phyloP scores from a whole-genome alignment of 129 eudicot species.

The Centella asiatica region DNA sequence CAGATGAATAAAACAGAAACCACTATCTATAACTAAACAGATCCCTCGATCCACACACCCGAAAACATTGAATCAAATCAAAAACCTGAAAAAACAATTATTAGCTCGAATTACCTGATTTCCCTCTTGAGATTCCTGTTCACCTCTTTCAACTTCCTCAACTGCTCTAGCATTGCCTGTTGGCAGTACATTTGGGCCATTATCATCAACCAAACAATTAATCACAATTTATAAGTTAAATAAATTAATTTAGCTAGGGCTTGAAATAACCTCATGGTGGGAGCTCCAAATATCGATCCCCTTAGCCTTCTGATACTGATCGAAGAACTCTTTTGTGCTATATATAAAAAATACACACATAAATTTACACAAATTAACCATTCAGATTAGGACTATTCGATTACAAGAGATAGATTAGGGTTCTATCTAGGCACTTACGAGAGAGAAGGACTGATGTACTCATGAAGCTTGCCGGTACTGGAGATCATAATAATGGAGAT shows the following conservation, averaged over 20 bases:
- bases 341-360: not conserved
- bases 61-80: not conserved
- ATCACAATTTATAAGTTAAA: not conserved
- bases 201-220: not conserved
- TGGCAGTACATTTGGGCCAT: no score
- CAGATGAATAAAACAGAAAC: not conserved
- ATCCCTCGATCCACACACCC: not conserved
- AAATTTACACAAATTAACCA: not conserved
- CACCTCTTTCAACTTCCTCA: slow-evolving; percentile 60
- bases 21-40: not conserved
- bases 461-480: slow-evolving; percentile 38
- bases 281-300: slow-evolving; percentile 32
- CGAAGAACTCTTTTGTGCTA: slow-evolving; percentile 32
- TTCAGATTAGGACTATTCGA: no score
- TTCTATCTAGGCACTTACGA: no score
- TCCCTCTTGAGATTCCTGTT: slow-evolving; percentile 59
- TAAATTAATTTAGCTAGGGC: not conserved
- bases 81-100: no score
- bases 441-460: slow-evolving; percentile 34
- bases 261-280: slow-evolving; percentile 22
- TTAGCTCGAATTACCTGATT: slow-evolving; percentile 48
- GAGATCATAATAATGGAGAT: slow-evolving; percentile 43
- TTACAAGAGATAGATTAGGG: no score
- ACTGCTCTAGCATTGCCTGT: slow-evolving; percentile 71
- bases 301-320: slow-evolving; percentile 28